Conservation (phyloP, 148 eudicot genomes). For the Rhododendron henanense region DNA sequence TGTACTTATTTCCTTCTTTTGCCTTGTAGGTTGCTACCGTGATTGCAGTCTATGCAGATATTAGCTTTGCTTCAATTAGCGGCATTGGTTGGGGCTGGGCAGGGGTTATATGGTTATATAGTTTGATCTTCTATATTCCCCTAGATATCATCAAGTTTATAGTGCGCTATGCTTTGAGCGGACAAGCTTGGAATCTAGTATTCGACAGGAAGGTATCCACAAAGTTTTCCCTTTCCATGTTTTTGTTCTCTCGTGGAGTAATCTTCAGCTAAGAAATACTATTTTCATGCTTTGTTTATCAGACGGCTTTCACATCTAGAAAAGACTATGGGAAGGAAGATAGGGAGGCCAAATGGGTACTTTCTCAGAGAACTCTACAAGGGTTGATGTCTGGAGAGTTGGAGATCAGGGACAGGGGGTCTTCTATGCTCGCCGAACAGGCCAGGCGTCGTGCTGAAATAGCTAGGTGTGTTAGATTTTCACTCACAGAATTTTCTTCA, state of each 20-base stretch:
- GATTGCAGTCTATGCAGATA: conserved; percentile 93
- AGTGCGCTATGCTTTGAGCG: conserved; percentile 80
- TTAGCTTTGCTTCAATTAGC: conserved; percentile 91
- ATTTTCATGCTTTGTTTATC: conserved; percentile 12
- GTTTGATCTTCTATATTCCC: conserved; percentile 68
- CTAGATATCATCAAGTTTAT: conserved; percentile 87
- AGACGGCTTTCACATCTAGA: conserved; percentile 64
- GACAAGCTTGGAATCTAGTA: conserved; percentile 98
- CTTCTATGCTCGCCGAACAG: conserved; percentile 55
- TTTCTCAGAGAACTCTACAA: conserved; percentile 53
- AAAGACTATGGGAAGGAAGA: conserved; percentile 63
- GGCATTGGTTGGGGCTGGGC: conserved; percentile 99
- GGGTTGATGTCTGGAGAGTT: conserved; percentile 37
- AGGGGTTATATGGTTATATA: conserved; percentile 94
- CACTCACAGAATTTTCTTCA: neutral
- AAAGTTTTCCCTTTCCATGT: neutral
- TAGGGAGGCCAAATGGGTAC: conserved; percentile 56
- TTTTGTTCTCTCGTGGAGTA: neutral
- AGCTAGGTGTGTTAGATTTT: conserved; percentile 40
- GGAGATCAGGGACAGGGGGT: conserved; percentile 26
- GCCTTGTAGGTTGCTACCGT: conserved; percentile 74
- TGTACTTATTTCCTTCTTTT: neutral
- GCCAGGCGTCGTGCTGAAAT: conserved; percentile 76
- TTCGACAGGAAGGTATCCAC: conserved; percentile 81
- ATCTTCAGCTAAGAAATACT: neutral